Base-by-base conservation (phyloP, 257 asterid species). In the Fraxinus cuspidata region DNA sequence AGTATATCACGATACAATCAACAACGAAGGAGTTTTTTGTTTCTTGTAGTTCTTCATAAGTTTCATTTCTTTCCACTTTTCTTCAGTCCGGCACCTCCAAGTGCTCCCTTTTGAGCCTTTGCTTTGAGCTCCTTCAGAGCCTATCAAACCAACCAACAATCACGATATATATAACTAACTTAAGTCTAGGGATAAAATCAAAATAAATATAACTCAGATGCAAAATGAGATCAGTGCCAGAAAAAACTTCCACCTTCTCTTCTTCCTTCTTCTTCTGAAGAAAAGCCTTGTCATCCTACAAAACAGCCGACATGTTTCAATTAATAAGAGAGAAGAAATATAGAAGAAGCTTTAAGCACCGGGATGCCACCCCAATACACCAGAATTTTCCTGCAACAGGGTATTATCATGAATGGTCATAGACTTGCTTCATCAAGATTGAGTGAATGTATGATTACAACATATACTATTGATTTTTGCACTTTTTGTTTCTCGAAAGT, bases 81-180 rank as follows among this genome's bases (percentile, higher is more conserved):
- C 90, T 92, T 92, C 87, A 92, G 84, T 63, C 97, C 97, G 11
- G 96, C 9, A 69, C 96, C 97, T 78, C 97, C 97, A 78, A 92
- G 72, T 2, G 94, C 67, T 49, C 94, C 93, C 70, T 90, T 90
- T 75, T 84, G 84, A 75, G 97, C 97, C 88, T 92, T 92, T 10
- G 91, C 87, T 83, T 83, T 87, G 15, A 90, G 94, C 37, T 92
- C 97, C 90, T 87, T 92, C 18, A 90, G 87, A 21, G 94, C 96
- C 97, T 91, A 85, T 10, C 56, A 74, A 42, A 27, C 16, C 63
- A 72, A 23, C 47, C 18, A 18, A 68, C 9, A 38, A 25, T 35
- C 32, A 71, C n/a, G 18, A 13, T 3, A 32, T 23, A 10, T 38
- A 31, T 58, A 65, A 63, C 19, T 63, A 25, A 63, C 9, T 0